Conservation (phyloP, 2,329 filamentous ascomycete genomes). For the Apiospora aurea region DNA sequence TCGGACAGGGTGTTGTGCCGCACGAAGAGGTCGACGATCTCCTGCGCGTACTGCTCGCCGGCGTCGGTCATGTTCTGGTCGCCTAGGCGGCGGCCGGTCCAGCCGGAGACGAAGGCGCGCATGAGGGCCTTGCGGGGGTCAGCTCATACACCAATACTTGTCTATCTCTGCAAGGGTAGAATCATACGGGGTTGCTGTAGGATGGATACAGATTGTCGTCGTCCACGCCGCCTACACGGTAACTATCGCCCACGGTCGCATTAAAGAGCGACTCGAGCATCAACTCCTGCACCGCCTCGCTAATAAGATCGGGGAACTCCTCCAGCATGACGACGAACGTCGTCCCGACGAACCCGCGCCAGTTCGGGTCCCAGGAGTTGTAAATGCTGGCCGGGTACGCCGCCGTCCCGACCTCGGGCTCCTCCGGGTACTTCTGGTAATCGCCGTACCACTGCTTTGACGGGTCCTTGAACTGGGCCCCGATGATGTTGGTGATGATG, state of each 20-base stretch:
- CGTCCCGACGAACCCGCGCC: conserved; percentile 68
- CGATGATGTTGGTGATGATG: conserved; percentile 62
- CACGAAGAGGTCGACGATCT: conserved; percentile 64
- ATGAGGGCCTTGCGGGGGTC: conserved; percentile 51
- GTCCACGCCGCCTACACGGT: conserved; percentile 66
- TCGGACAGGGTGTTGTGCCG: conserved; percentile 64
- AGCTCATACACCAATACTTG: neutral
- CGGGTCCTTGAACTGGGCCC: conserved; percentile 58
- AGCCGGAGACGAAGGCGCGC: conserved; percentile 67
- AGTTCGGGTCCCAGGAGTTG: conserved; percentile 66
- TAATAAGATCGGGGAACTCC: conserved; percentile 59
- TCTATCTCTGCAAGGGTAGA: neutral
- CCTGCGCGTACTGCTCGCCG: conserved; percentile 62
- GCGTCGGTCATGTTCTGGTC: conserved; percentile 65
- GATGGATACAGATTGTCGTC: conserved; percentile 68
- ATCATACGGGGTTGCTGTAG: conserved; percentile 62
- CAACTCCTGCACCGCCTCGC: conserved; percentile 44
- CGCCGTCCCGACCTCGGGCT: conserved; percentile 61
- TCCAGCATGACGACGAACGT: conserved; percentile 65
- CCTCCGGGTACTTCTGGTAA: conserved; percentile 62
- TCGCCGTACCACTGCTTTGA: conserved; percentile 62
- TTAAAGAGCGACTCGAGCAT: conserved; percentile 63
- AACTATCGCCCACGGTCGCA: conserved; percentile 64
- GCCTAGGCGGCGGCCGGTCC: conserved; percentile 60
- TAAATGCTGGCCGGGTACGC: conserved; percentile 49